Base-by-base conservation (phyloP, 106 monocot species). In the Phalaenopsis aphrodite region DNA sequence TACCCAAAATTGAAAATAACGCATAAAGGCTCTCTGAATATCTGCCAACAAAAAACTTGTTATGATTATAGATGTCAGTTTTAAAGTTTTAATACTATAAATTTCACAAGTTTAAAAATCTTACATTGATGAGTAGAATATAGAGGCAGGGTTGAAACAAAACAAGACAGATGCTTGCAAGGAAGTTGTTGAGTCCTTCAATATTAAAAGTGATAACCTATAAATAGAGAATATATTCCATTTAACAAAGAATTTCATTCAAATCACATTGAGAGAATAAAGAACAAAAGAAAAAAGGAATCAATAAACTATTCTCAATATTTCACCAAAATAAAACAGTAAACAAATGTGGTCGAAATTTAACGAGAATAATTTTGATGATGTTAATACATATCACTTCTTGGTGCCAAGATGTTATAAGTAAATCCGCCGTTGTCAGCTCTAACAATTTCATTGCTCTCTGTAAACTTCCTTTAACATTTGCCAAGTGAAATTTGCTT, bases 21-120 rank as follows among this genome's bases (percentile, higher is more conserved):
- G 3, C 43, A 45, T 45, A 45, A 45, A 45, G 43, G 43, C 3
- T 45, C 43, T 45, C 43, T 45, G 43, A 45, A 6, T 45, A 45
- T 45, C 93, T 93, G 88, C 47, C 69, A 87, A 81, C 9, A 74
- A 85, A 37, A 78, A 58, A 18, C 30, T 81, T 42, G 47, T 30
- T 75, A 12, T 83, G 24, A 76, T 2, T 23, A 52, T 49, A 6
- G 11, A 75, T 4, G 7, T 7, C 18, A 52, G 0, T 6, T 76
- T 49, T 24, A 41, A 48, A 41, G 46, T 81, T 81, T 3, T 42
- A 36, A 55, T n/a, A 55, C 36, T 80, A 39, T 10, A 4, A n/a
- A n/a, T 38, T 42, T 18, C n/a, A 9, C 19, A 41, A 65, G 42
- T 19, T 55, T 48, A 72, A 46, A 71, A 55, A 30, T 4, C 64